Conservation (phyloP, 2,329 filamentous ascomycete genomes). For the Cryphonectria radicalis region DNA sequence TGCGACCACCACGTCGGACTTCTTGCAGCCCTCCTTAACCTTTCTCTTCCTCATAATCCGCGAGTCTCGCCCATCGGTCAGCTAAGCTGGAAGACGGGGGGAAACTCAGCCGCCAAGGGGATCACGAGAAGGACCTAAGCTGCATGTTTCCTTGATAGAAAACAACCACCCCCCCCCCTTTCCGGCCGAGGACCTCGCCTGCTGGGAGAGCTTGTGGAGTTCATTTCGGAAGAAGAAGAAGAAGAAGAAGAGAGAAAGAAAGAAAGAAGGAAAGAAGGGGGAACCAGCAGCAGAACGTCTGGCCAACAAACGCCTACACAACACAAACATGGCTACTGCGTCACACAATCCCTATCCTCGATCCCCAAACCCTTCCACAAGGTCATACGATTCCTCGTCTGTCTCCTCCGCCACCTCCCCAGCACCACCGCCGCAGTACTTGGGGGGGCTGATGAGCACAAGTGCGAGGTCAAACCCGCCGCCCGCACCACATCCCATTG, state of each 20-base stretch:
- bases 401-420: constrained; percentile 66
- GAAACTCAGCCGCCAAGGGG: constrained; percentile 1
- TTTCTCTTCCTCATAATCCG: background rate
- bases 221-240: constrained; percentile 39
- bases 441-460: constrained; percentile 56
- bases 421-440: constrained; percentile 56
- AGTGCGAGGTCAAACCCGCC: constrained; percentile 54
- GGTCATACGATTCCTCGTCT: constrained; percentile 67
- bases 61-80: constrained; percentile 6
- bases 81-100: constrained; percentile 9
- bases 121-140: constrained; percentile 28
- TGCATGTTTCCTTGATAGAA: constrained; percentile 48
- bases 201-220: constrained; percentile 45
- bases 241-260: no score
- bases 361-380: constrained; percentile 64
- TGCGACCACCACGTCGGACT: constrained; percentile 7
- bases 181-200: constrained; percentile 38
- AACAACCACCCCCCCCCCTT: constrained; percentile 13
- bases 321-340: constrained; percentile 57
- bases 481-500: constrained; percentile 56
- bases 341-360: constrained; percentile 63
- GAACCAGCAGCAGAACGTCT: constrained; percentile 36
- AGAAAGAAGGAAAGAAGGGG: background rate
- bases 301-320: constrained; percentile 39
- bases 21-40: constrained; percentile 1